Evolutionary conservation across 768 basidiomycete genomes (phyloP).

Genomic region (Naganishia onofrii): DNA sequence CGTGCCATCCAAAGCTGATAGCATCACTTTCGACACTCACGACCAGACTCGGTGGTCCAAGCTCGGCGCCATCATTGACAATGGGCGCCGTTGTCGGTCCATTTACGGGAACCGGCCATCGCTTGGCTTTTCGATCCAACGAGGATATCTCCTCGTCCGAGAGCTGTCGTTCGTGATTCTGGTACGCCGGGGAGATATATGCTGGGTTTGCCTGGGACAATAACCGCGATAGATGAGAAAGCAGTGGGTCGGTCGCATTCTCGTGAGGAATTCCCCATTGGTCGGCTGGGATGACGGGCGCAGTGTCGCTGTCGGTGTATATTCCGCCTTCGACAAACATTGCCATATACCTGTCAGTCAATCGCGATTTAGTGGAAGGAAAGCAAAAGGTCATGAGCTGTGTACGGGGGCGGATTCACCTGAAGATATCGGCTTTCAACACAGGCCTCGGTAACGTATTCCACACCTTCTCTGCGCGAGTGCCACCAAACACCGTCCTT

Average conservation of each 20-base stretch:
- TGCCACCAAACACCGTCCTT: conserved; percentile 36
- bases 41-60: conserved; percentile 39
- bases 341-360: conserved; percentile 35
- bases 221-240: conserved; percentile 39
- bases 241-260: conserved; percentile 34
- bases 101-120: conserved; percentile 8
- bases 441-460: conserved; percentile 37
- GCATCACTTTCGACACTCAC: conserved; percentile 44
- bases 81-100: conserved; percentile 27
- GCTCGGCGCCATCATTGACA: conserved; percentile 41
- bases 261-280: conserved; percentile 41
- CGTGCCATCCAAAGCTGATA: conserved; percentile 42
- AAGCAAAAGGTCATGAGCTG: not conserved
- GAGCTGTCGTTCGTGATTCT: not conserved
- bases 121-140: conserved; percentile 19
- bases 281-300: conserved; percentile 43
- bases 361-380: not conserved
- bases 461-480: conserved; percentile 40
- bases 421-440: conserved; percentile 42
- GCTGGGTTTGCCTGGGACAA: conserved; percentile 36
- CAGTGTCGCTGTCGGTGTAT: conserved; percentile 40
- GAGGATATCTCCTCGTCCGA: not conserved
- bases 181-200: conserved; percentile 32
- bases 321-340: conserved; percentile 45
- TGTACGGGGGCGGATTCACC: conserved; percentile 26